Percentiles rank a stretch among this genome's conserved stretches.
Evolutionary conservation across 2,329 filamentous ascomycete genomes (phyloP).

Genomic region (Fusarium sp.): DNA sequence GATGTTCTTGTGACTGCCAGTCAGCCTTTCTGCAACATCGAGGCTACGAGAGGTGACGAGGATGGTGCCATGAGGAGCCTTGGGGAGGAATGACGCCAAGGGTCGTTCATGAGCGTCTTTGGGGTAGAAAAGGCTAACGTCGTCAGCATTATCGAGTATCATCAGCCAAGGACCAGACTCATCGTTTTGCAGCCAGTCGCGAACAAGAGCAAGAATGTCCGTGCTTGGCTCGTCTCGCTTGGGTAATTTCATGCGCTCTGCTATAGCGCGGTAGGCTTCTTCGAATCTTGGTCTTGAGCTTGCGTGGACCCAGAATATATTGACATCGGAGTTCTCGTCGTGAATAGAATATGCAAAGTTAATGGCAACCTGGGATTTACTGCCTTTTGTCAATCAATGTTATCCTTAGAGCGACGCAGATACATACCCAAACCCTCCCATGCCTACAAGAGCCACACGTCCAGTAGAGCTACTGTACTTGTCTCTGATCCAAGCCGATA

Average conservation of each 20-base stretch:
- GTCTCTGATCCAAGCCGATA: constrained; percentile 37
- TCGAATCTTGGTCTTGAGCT: constrained; percentile 47
- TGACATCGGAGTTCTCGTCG: constrained; percentile 39
- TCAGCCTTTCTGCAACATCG: constrained; percentile 19
- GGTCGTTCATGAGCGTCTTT: background rate
- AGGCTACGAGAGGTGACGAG: constrained; percentile 31
- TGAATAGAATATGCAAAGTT: constrained; percentile 47
- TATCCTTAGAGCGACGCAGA: fast-evolving
- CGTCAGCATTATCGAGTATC: constrained; percentile 36
- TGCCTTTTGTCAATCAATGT: background rate
- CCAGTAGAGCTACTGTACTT: constrained; percentile 22
- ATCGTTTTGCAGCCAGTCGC: constrained; percentile 40
- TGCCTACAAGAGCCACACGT: constrained; percentile 46
- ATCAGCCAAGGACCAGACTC: constrained; percentile 37
- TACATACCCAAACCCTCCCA: constrained; percentile 45
- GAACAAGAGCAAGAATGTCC: constrained; percentile 46
- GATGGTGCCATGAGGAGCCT: constrained; percentile 6
- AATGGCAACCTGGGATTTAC: constrained; percentile 46
- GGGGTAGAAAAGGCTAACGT: constrained; percentile 12
- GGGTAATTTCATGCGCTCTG: constrained; percentile 42
- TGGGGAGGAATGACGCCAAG: constrained; percentile 21
- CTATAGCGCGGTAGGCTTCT: constrained; percentile 48
- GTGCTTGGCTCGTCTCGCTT: constrained; percentile 43
- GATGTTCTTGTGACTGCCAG: constrained; percentile 3
- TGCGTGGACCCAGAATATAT: constrained; percentile 51